Conservation (phyloP, 495 filamentous ascomycete genomes). For the Pyrenula massariospora region DNA sequence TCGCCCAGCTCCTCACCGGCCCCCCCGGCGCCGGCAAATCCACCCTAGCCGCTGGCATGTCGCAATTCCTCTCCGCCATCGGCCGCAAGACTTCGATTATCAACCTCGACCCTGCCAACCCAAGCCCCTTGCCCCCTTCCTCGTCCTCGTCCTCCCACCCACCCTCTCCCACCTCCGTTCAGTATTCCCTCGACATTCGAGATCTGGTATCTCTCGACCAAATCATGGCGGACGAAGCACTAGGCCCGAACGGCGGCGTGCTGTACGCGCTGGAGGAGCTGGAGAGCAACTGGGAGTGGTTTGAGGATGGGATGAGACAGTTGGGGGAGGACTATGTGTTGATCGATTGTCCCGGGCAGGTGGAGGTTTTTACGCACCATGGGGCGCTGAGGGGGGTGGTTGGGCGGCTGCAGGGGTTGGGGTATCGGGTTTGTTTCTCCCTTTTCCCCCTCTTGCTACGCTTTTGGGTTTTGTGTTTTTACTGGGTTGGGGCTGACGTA, state of each 20-base stretch:
- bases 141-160: no score
- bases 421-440: conserved; percentile 63
- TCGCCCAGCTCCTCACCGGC: conserved; percentile 74
- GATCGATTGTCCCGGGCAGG: conserved; percentile 94
- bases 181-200: conserved; percentile 83
- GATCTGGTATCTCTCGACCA: conserved; percentile 81
- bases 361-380: conserved; percentile 94
- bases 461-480: not conserved
- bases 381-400: conserved; percentile 83
- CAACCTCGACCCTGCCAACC: conserved; percentile 93
- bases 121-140: conserved; percentile 42
- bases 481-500: not conserved
- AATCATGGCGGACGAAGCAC: conserved; percentile 82
- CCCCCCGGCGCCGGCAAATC: conserved; percentile 92
- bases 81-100: conserved; percentile 88
- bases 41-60: conserved; percentile 97
- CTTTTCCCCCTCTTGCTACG: conserved; percentile 8
- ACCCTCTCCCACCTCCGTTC: conserved; percentile 37
- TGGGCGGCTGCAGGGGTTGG: conserved; percentile 77
- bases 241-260: conserved; percentile 87
- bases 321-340: conserved; percentile 84
- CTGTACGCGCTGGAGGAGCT: conserved; percentile 92
- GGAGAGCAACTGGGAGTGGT: conserved; percentile 82
- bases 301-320: conserved; percentile 65
- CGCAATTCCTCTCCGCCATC: conserved; percentile 92